These are phyloP conservation scores for Anisodus acutangulus DNA, from an alignment of 257 asterid genomes.

Conservation along the genomic window DNA sequence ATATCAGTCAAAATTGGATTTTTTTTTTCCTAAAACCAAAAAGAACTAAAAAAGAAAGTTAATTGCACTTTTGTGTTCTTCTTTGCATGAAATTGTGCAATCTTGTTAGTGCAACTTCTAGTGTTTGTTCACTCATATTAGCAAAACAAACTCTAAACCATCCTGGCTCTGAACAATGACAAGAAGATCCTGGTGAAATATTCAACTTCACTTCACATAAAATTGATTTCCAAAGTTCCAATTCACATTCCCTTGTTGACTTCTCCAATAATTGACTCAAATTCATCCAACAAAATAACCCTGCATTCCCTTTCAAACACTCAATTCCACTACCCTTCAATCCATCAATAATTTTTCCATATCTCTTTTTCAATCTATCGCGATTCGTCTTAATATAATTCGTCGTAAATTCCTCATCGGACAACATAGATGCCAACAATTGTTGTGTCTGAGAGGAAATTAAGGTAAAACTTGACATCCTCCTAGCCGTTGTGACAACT, in stretches of 20 bases:
- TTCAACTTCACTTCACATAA: constrained; percentile 47
- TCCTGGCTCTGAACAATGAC: constrained; percentile 62
- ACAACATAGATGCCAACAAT: constrained; percentile 47
- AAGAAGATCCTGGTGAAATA: constrained; percentile 59
- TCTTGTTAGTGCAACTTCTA: constrained; percentile 52
- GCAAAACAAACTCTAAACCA: constrained; percentile 64
- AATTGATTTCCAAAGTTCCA: constrained; percentile 47
- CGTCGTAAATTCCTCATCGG: constrained; percentile 34
- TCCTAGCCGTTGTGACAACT: constrained; percentile 54
- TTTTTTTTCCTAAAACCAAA: not conserved
- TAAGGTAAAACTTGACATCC: constrained; percentile 59
- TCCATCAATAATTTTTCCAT: constrained; percentile 42
- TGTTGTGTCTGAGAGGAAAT: constrained; percentile 60
- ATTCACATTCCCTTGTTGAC: constrained; percentile 44
- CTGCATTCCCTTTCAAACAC: constrained; percentile 55
- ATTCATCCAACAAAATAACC: constrained; percentile 60
- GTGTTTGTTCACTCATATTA: constrained; percentile 50
- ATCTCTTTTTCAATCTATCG: constrained; percentile 41
- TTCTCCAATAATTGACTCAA: constrained; percentile 45
- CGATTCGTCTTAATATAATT: constrained; percentile 47
- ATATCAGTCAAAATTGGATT: not conserved
- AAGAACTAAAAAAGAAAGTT: not conserved
- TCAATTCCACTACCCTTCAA: constrained; percentile 41
- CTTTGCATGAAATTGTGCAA: constrained; percentile 49
- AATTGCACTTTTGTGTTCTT: constrained; percentile 14